Evolutionary conservation across 805 yeast genomes (phyloP), one percentile per base, ranked within the genome.

Genomic region (Pichia sporocuriosa): DNA sequence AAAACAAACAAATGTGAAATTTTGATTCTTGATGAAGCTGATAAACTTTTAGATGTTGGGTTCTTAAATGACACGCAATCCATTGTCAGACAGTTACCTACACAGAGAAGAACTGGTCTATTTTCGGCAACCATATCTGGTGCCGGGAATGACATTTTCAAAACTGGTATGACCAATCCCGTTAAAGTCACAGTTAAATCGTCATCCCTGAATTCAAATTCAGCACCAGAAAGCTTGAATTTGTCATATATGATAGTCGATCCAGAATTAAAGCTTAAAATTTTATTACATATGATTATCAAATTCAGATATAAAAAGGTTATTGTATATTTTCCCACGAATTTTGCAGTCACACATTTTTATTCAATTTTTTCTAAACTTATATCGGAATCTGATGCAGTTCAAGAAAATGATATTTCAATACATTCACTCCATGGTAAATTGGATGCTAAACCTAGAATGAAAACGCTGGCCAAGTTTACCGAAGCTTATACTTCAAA

Each of bases 121-220:
- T 90, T 90, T 57, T 87, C 96, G 1, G 98, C 98, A 2, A 93
- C 98, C 0, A 78, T 93, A 38, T 75, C 84, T 6, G 79, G 84
- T 42, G 93, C 96, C 0, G 87, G 93, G 10, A 69, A 74, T 27
- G 76, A 77, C 39, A 76, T 93, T 21, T 86, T 87, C 58, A 78
- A 83, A 44, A 81, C 95, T 1, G 97, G 97, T 15, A 77, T 93
- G 76, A 73, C 95, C 41, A 90, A 93, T 58, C 98, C 98, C 0
- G 94, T 90, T 11, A 84, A 81, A 54, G 73, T 93, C 24, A 75
- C 81, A 2, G 98, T 90, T 17, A 82, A 77, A 48, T 72, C 83
- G 2, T 49, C 56, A 30, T 50, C 61, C 1, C 51, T 57, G 2
- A 39, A 22, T 21, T 27, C 42, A 3, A 58, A 56, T 12, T 56